These are phyloP conservation scores for Picea glauca DNA, from an alignment of 75 land plant genomes.

Conservation along the genomic window DNA sequence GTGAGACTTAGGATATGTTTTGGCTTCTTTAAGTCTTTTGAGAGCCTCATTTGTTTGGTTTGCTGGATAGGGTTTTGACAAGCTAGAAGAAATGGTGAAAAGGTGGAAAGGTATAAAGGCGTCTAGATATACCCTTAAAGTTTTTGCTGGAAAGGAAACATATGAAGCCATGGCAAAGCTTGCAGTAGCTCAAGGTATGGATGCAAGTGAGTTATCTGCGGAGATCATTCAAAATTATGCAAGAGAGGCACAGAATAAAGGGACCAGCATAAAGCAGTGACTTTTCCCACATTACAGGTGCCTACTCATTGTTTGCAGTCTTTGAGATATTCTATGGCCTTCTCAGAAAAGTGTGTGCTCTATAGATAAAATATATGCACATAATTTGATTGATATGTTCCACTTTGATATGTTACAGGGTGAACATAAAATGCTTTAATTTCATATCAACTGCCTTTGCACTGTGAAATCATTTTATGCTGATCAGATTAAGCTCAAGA, in stretches of 20 bases:
- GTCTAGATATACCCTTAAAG: conserved; percentile 22
- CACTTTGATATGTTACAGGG: not conserved
- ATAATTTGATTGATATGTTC: not conserved
- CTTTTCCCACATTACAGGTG: not conserved
- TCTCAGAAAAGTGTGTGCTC: not conserved
- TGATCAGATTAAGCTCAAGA: not conserved
- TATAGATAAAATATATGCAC: not conserved
- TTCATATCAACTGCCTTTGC: not conserved
- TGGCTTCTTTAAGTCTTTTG: not conserved
- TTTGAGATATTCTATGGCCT: not conserved
- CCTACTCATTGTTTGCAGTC: not conserved
- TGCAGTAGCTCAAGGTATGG: conserved; percentile 52
- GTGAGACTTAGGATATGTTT: not conserved
- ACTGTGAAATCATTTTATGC: not conserved
- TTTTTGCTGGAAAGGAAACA: conserved; percentile 45
- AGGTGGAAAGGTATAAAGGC: conserved; percentile 63
- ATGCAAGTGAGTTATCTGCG: conserved; percentile 54
- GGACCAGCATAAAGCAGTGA: not conserved
- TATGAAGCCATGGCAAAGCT: conserved; percentile 47
- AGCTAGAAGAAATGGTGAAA: conserved; percentile 51
- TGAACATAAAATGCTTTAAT: not conserved
- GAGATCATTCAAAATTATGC: conserved; percentile 65
- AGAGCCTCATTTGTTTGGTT: not conserved
- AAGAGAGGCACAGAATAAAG: not conserved
- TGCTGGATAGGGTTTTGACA: conserved; percentile 66